phyloP scores from a whole-genome alignment of 169 alveolate genomes.

The Eimeria maxima region DNA sequence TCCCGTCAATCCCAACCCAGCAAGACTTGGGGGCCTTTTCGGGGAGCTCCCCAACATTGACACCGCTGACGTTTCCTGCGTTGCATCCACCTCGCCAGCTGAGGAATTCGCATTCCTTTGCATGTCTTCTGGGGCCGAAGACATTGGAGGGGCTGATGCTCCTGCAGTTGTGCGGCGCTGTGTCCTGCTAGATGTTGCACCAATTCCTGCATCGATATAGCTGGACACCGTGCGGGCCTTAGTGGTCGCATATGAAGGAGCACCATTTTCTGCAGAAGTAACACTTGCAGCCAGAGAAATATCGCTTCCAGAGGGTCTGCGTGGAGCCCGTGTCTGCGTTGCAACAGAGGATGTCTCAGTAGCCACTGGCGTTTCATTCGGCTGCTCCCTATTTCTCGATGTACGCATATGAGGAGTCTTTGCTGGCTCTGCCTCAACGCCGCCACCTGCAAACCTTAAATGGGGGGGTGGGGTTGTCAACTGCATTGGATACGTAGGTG shows the following conservation, averaged over 20 bases:
- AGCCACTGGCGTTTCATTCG: not conserved
- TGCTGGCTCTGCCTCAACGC: not conserved
- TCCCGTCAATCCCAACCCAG: not conserved
- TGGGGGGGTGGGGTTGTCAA: not conserved
- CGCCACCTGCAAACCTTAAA: not conserved
- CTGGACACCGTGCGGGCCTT: not conserved
- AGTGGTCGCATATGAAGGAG: not conserved
- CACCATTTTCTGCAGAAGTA: not conserved
- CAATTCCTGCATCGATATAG: not conserved
- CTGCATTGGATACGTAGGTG: not conserved
- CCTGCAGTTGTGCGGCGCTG: not conserved
- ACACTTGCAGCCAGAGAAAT: not conserved
- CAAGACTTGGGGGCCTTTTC: not conserved
- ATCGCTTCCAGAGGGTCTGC: not conserved
- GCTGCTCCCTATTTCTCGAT: not conserved
- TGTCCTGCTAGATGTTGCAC: not conserved
- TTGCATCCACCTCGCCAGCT: not conserved
- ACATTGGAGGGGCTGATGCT: not conserved
- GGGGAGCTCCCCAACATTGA: not conserved
- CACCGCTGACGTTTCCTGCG: not conserved
- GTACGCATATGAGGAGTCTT: not conserved
- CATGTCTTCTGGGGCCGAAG: not conserved
- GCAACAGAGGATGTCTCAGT: not conserved
- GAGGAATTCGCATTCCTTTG: not conserved
- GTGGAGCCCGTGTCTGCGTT: not conserved